Percentiles rank a stretch among this genome's conserved stretches.
phyloP scores from a whole-genome alignment of 345 rosid species.

The Microthlaspi erraticum region DNA sequence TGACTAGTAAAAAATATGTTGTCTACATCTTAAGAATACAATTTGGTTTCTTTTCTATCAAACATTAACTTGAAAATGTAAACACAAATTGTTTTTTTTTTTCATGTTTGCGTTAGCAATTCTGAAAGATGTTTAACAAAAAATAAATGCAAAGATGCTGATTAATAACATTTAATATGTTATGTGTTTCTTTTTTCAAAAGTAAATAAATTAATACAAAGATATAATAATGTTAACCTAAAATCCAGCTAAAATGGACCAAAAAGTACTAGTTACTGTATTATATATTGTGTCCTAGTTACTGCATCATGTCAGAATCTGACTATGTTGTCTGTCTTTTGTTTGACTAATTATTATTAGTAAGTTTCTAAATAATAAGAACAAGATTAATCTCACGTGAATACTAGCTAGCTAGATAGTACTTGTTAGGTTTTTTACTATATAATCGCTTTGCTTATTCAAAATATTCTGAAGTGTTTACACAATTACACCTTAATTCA shows the following conservation, averaged over 20 bases:
- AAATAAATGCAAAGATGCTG: too few relatives aligned
- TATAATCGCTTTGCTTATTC: slow-evolving; percentile 2
- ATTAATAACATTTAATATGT: neutral
- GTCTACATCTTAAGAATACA: neutral
- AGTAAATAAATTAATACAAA: neutral
- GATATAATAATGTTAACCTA: neutral
- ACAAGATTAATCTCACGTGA: slow-evolving; percentile 37
- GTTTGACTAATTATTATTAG: slow-evolving; percentile 15
- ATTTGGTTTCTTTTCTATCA: neutral
- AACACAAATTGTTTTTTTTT: too few relatives aligned
- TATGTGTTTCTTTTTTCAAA: neutral
- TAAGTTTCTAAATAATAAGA: slow-evolving; percentile 6
- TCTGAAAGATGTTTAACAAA: neutral
- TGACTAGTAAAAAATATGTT: neutral
- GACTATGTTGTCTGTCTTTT: slow-evolving; percentile 23
- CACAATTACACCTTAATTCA: neutral
- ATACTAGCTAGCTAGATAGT: neutral
- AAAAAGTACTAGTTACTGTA: slow-evolving; percentile 12
- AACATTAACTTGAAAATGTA: neutral
- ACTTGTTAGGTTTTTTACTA: slow-evolving; percentile 1
- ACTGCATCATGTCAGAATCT: slow-evolving; percentile 34
- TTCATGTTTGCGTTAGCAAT: neutral
- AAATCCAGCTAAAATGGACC: neutral
- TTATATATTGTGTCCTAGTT: slow-evolving; percentile 16
- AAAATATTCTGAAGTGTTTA: neutral